These are phyloP conservation scores for Leccinum barrowsii DNA, from an alignment of 768 basidiomycete genomes.

Conservation along the genomic window DNA sequence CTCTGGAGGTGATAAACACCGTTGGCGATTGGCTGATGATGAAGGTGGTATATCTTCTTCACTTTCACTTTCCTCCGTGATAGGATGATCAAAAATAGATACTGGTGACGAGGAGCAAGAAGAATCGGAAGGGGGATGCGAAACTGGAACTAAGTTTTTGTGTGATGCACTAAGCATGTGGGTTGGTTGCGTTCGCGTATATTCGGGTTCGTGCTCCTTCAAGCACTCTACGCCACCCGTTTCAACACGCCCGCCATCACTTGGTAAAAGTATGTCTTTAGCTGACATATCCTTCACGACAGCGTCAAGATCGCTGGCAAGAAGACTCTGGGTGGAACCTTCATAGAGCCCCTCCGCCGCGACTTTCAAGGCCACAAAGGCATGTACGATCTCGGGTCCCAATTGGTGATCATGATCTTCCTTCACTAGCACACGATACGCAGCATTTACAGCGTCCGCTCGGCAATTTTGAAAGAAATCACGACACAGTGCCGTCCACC, in stretches of 20 bases:
- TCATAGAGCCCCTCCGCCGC: slow-evolving; percentile 29
- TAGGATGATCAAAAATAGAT: slow-evolving; percentile 3
- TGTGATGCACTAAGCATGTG: too few relatives aligned
- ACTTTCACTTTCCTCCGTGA: slow-evolving; percentile 13
- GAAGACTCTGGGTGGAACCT: slow-evolving; percentile 23
- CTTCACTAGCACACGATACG: slow-evolving; percentile 19
- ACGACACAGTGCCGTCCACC: slow-evolving; percentile 44
- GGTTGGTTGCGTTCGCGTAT: too few relatives aligned
- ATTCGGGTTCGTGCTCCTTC: too few relatives aligned
- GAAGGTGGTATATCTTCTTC: slow-evolving; percentile 8
- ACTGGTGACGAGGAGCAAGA: slow-evolving; percentile 1
- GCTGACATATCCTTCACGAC: slow-evolving; percentile 19
- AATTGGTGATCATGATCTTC: slow-evolving; percentile 11
- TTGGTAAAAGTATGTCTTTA: too few relatives aligned
- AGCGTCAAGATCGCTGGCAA: slow-evolving; percentile 29
- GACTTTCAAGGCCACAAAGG: slow-evolving; percentile 30
- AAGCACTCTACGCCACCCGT: too few relatives aligned
- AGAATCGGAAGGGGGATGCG: slow-evolving; percentile 1
- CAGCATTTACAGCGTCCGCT: slow-evolving; percentile 23
- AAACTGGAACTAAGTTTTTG: too few relatives aligned
- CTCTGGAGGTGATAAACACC: neutral
- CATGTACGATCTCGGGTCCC: slow-evolving; percentile 3
- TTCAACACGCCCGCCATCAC: too few relatives aligned
- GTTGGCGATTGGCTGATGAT: slow-evolving; percentile 13
- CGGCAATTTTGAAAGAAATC: slow-evolving; percentile 20